These are phyloP conservation scores for Pyronema domesticum DNA, from an alignment of 495 filamentous ascomycete species.

Conservation along the genomic window DNA sequence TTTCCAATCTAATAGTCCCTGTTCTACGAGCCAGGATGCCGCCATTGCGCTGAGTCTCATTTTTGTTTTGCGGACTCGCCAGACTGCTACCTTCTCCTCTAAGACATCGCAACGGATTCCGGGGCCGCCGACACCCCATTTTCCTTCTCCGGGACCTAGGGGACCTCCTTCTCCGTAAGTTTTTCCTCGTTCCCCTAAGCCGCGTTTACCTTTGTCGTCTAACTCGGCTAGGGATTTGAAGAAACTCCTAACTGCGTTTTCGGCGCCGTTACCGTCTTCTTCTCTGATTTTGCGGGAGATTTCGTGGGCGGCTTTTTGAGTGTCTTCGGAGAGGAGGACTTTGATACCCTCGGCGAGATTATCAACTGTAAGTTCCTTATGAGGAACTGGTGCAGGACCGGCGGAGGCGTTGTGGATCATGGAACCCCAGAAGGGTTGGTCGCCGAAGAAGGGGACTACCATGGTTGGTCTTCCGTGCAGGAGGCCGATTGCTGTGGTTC, in stretches of 20 bases:
- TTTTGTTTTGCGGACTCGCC: conserved; percentile 42
- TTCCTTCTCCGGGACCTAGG: conserved; percentile 18
- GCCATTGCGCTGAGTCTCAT: conserved; percentile 47
- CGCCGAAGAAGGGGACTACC: conserved; percentile 52
- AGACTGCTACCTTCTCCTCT: conserved; percentile 45
- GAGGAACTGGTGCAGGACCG: conserved; percentile 53
- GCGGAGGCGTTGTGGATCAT: conserved; percentile 51
- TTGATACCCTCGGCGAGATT: conserved; percentile 51
- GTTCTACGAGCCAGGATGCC: conserved; percentile 42
- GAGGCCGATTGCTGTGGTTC: conserved; percentile 47
- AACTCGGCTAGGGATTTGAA: conserved; percentile 38
- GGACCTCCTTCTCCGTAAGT: conserved; percentile 18
- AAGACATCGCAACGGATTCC: conserved; percentile 55
- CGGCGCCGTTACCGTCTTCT: conserved; percentile 53
- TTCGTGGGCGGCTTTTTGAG: conserved; percentile 36
- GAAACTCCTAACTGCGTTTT: conserved; percentile 53
- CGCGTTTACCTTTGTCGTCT: conserved; percentile 12
- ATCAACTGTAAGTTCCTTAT: conserved; percentile 47
- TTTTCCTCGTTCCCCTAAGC: conserved; percentile 12
- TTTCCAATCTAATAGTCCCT: conserved; percentile 41
- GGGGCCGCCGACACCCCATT: conserved; percentile 23
- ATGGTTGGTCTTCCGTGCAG: conserved; percentile 47
- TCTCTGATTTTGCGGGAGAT: conserved; percentile 35
- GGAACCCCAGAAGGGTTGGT: conserved; percentile 68
- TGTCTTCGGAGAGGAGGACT: conserved; percentile 42